Percentiles rank a stretch among this genome's conserved stretches.
phyloP scores from a whole-genome alignment of 2,329 filamentous ascomycete species.

The Colletotrichum sp. region DNA sequence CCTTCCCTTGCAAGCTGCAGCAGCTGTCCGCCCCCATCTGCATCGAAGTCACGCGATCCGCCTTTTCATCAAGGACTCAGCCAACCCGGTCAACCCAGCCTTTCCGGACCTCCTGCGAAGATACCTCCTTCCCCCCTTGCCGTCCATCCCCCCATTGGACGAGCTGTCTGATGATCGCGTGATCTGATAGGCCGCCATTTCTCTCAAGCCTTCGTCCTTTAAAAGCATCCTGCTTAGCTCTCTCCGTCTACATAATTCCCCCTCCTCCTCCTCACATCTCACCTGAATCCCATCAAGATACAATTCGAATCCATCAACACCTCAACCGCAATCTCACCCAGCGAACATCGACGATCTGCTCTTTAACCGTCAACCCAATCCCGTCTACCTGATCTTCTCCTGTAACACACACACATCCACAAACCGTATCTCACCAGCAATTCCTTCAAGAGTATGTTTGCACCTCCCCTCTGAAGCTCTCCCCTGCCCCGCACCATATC shows the following conservation, averaged over 20 bases:
- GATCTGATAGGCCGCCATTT: constrained; percentile 22
- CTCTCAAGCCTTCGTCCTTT: constrained; percentile 11
- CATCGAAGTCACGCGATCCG: constrained; percentile 28
- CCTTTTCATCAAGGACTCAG: neutral
- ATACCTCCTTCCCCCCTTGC: neutral
- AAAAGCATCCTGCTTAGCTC: constrained; percentile 16
- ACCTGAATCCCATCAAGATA: neutral
- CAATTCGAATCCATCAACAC: constrained; percentile 6
- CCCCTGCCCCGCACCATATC: constrained; percentile 4
- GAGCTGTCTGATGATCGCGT: constrained; percentile 22
- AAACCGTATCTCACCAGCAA: neutral
- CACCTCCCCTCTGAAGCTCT: neutral
- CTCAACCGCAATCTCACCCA: neutral
- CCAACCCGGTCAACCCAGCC: neutral
- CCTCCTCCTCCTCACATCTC: neutral
- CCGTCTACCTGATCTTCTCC: neutral
- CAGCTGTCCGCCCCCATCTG: constrained; percentile 10
- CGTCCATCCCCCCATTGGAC: constrained; percentile 8
- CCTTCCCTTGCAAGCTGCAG: constrained; percentile 12
- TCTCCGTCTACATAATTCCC: constrained; percentile 9
- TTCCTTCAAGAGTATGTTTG: constrained; percentile 22
- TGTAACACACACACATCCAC: neutral
- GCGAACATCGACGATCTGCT: neutral
- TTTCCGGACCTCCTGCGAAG: constrained; percentile 4
- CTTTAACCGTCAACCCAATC: neutral